phyloP scores from a whole-genome alignment of 169 alveolate genomes.

The Plasmodium gonderi region DNA sequence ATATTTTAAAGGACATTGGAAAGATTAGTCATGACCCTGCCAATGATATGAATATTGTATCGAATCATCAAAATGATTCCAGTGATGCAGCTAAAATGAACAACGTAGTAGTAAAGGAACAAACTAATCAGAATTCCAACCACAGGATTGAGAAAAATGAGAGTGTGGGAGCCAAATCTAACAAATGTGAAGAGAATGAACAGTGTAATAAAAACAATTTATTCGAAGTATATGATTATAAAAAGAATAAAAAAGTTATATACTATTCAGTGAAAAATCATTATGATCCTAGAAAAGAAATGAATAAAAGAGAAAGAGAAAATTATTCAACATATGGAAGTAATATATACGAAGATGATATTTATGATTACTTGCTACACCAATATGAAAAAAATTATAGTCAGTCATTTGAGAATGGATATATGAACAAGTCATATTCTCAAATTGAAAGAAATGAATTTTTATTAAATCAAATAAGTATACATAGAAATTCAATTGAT shows the following conservation, averaged over 20 bases:
- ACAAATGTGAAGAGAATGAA: neutral
- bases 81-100: no score
- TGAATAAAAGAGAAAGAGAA: slow-evolving; percentile 31
- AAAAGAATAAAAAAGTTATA: slow-evolving; percentile 32
- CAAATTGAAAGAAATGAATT: slow-evolving; percentile 8
- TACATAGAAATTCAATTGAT: neutral
- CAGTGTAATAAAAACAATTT: slow-evolving; percentile 11
- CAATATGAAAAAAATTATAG: slow-evolving; percentile 43
- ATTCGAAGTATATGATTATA: slow-evolving; percentile 48
- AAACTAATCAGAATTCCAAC: neutral
- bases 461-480: neutral
- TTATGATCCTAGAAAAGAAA: slow-evolving; percentile 42
- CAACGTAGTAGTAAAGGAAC: no score
- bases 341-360: slow-evolving; percentile 18
- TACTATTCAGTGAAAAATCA: slow-evolving; percentile 57
- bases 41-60: no score
- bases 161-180: neutral
- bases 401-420: neutral
- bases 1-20: no score
- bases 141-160: neutral
- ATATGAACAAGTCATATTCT: neutral
- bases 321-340: neutral
- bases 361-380: slow-evolving; percentile 51
- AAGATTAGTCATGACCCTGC: no score
- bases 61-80: no score